Conservation (phyloP, 352 stramenopile species). For the Pythium dissotocum region DNA sequence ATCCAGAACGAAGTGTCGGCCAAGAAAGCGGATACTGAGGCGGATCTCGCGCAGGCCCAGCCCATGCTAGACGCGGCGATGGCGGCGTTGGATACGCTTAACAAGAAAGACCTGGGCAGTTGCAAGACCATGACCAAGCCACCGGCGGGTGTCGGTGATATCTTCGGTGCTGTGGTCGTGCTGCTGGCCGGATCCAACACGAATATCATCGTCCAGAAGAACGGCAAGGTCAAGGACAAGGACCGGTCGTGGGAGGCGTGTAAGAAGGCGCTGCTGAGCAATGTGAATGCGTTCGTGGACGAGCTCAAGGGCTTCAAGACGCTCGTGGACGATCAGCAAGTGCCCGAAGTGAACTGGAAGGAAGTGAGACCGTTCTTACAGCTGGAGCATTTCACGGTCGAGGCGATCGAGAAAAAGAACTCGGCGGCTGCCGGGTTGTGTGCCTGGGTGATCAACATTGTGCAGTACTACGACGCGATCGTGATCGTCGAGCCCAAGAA, state of each 20-base stretch:
- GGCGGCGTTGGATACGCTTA: constrained; percentile 88
- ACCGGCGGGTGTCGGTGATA: constrained; percentile 84
- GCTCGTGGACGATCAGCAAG: constrained; percentile 60
- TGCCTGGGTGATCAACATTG: constrained; percentile 90
- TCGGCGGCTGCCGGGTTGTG: constrained; percentile 74
- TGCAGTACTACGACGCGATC: constrained; percentile 94
- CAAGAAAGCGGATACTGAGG: constrained; percentile 88
- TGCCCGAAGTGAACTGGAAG: constrained; percentile 81
- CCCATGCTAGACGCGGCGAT: constrained; percentile 88
- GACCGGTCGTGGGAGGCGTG: constrained; percentile 92
- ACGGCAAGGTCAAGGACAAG: constrained; percentile 93
- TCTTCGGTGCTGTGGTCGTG: constrained; percentile 79
- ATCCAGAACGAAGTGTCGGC: constrained; percentile 91
- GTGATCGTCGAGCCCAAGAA: constrained; percentile 94
- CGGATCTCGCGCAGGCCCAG: constrained; percentile 69
- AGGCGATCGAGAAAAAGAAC: constrained; percentile 85
- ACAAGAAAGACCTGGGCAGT: constrained; percentile 88
- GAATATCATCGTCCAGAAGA: constrained; percentile 87
- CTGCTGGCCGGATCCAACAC: constrained; percentile 76
- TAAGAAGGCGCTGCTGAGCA: constrained; percentile 92
- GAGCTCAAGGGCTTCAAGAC: constrained; percentile 86
- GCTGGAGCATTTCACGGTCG: constrained; percentile 79
- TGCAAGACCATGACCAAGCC: constrained; percentile 94
- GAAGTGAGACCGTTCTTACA: constrained; percentile 80
- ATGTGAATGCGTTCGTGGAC: constrained; percentile 94